Base-by-base conservation (phyloP, 805 yeast species). In the Lipomyces orientalis region DNA sequence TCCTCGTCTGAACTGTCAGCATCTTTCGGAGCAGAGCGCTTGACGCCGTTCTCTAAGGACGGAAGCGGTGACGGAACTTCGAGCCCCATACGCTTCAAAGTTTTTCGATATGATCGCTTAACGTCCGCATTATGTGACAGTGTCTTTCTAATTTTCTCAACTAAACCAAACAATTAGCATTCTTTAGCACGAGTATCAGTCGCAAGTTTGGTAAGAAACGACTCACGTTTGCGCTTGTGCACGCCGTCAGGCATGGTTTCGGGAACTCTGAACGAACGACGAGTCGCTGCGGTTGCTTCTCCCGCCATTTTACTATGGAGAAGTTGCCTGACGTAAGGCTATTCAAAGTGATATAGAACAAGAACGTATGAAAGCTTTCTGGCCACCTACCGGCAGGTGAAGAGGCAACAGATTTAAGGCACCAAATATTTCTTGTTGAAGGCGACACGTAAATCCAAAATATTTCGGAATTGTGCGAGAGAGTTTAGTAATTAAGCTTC, bases 211-310 rank as follows among this genome's bases (percentile, higher is more conserved):
- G 57, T 22, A 16, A 10, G 39, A n/a, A 7, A 16, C 16, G 14
- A 39, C 70, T 52, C 56, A 68, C 71, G 64, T 61, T 68, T 68
- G 14, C 71, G 68, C 58, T 54, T 61, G 59, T 68, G 71, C 19
- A 68, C 67, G 52, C 71, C 69, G 46, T 68, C 71, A 3, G 71
- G 71, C 67, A 68, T 62, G 8, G 71, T 57, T 43, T 54, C 62
- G 1, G 69, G 71, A 9, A 68, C 64, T 31, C 46, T 57, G 52
- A 68, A 68, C 33, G 58, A 9, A 22, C 60, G 5, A 19, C 34
- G 37, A 25, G 60, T 6, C 54, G 31, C 39, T 19, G 31, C 51
- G 12, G 49, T n/a, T 10, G 54, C 25, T 22, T 31, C 35, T 29
- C 33, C 12, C 5, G 31, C 29, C 66, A 58, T 63, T 39, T 5